Percentiles rank a stretch among this genome's conserved stretches.
phyloP scores from a whole-genome alignment of 192 early-diverging fungal genomes.

The Gonapodya prolifera region DNA sequence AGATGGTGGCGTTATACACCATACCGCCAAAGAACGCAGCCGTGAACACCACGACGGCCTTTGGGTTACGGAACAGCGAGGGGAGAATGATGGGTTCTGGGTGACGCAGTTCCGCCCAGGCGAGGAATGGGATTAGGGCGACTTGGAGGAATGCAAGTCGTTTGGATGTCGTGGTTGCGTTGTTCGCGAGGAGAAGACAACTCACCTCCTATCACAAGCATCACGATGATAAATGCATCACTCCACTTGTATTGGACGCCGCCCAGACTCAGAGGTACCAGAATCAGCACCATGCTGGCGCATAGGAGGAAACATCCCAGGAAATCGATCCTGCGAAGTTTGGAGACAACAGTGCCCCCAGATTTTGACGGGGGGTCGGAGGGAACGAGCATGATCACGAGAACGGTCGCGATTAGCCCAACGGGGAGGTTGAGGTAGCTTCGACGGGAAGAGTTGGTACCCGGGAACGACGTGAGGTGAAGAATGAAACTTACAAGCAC shows the following conservation, averaged over 20 bases:
- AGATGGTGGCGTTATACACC: neutral
- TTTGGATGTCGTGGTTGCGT: too few relatives aligned
- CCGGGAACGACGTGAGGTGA: neutral
- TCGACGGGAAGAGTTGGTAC: slow-evolving; percentile 39
- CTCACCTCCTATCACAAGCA: neutral
- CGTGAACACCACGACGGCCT: neutral
- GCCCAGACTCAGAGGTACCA: neutral
- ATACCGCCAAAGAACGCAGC: neutral
- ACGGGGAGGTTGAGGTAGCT: slow-evolving; percentile 72
- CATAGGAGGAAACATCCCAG: slow-evolving; percentile 30
- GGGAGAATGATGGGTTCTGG: neutral
- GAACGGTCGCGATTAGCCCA: slow-evolving; percentile 47
- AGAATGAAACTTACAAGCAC: slow-evolving; percentile 28
- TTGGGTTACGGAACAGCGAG: neutral
- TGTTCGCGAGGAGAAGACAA: neutral
- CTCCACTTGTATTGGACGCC: neutral
- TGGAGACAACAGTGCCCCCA: slow-evolving; percentile 30
- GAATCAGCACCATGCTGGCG: neutral
- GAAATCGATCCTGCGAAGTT: slow-evolving; percentile 57
- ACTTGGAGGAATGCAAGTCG: too few relatives aligned
- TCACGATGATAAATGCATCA: neutral
- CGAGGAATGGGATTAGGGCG: neutral
- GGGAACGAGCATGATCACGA: slow-evolving; percentile 29
- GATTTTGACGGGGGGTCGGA: neutral
- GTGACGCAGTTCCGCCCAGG: neutral